Conservation (phyloP, 345 rosid genomes). For the Eucalyptus globulus region DNA sequence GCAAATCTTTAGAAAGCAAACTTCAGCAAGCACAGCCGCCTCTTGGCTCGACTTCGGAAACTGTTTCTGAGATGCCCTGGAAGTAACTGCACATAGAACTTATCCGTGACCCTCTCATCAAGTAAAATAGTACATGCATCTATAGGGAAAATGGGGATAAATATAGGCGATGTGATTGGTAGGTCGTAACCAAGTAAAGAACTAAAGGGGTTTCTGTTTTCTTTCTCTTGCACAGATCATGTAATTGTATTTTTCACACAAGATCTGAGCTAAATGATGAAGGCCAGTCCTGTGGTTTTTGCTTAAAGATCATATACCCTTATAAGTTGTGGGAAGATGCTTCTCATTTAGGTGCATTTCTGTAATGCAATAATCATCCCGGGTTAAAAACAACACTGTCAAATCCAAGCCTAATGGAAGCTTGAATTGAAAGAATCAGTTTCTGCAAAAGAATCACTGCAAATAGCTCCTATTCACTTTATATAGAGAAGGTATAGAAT, state of each 20-base stretch:
- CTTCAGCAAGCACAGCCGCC: conserved; percentile 68
- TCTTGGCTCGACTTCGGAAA: conserved; percentile 45
- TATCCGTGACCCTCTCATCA: background rate
- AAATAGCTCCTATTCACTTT: background rate
- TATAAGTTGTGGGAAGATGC: background rate
- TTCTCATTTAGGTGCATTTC: background rate
- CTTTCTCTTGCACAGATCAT: background rate
- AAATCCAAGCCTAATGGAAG: background rate
- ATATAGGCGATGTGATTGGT: background rate
- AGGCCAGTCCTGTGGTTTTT: background rate
- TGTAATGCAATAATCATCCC: background rate
- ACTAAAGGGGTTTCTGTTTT: background rate
- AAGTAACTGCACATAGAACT: conserved; percentile 29
- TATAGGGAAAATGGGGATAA: background rate
- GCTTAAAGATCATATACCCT: background rate
- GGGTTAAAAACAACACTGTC: background rate
- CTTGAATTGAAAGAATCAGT: background rate
- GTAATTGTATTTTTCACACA: background rate
- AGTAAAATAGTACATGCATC: background rate
- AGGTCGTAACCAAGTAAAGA: background rate
- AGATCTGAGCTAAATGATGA: background rate
- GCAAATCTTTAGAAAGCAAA: background rate
- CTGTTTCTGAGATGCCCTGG: conserved; percentile 37
- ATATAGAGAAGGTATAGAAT: background rate
- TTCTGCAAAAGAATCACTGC: background rate